Conservation (phyloP, 495 filamentous ascomycete species). For the Tuber aestivum region DNA sequence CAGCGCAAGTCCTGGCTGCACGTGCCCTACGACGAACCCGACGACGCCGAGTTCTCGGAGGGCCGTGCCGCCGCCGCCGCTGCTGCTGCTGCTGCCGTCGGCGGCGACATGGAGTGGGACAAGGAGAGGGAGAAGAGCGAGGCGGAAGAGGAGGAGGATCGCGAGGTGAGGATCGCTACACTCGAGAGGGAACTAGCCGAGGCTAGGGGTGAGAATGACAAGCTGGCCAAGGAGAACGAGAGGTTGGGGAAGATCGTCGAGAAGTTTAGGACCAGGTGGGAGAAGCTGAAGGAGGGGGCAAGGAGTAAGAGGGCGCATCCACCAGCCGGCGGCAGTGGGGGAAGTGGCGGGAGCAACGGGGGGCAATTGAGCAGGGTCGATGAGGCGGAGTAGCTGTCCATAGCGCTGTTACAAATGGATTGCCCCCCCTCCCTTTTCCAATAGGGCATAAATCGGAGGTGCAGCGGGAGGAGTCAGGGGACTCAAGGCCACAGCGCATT, state of each 20-base stretch:
- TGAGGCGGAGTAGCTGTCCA: constrained; percentile 54
- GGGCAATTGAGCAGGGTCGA: constrained; percentile 63
- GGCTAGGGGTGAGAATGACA: constrained; percentile 19
- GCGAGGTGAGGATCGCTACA: constrained; percentile 10
- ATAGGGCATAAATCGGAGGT: not conserved
- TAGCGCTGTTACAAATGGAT: not conserved
- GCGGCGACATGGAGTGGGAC: constrained; percentile 19
- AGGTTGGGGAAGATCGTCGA: constrained; percentile 44
- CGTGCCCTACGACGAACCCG: constrained; percentile 36
- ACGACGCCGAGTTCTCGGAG: constrained; percentile 25
- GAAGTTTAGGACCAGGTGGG: constrained; percentile 49
- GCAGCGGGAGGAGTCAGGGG: not conserved
- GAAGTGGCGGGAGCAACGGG: not conserved
- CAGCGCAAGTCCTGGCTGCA: constrained; percentile 34
- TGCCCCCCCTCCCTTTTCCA: not conserved
- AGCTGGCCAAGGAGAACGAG: constrained; percentile 33
- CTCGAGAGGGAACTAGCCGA: constrained; percentile 14
- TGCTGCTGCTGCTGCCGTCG: not conserved
- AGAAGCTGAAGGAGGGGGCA: constrained; percentile 29
- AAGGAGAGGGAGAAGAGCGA: constrained; percentile 18
- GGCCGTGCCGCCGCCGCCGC: constrained; percentile 11
- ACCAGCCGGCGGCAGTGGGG: not conserved
- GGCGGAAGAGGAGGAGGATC: constrained; percentile 9
- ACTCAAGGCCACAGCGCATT: not conserved
- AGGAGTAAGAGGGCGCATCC: constrained; percentile 25